Evolutionary conservation across 2,329 filamentous ascomycete genomes (phyloP).

Genomic region (Aureobasidium sp.): DNA sequence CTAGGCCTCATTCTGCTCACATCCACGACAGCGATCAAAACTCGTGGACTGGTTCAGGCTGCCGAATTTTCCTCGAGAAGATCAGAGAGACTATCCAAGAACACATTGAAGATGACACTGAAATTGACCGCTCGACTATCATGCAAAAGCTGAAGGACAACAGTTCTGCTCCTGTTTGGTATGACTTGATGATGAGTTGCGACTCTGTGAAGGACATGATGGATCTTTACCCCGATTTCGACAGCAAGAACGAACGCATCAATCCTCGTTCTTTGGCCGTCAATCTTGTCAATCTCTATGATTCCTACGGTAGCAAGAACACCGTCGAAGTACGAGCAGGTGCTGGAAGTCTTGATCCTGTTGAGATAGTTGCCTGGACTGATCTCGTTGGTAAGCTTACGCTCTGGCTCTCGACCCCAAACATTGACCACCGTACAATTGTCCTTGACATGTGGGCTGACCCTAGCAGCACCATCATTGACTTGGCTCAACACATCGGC

Average conservation of each 20-base stretch:
- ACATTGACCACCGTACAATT: neutral
- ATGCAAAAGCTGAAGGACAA: neutral
- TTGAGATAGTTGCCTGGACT: neutral
- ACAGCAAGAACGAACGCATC: neutral
- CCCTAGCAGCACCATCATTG: neutral
- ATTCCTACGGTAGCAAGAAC: neutral
- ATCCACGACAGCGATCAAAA: neutral
- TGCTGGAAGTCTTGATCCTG: neutral
- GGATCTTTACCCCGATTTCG: neutral
- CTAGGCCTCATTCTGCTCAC: neutral
- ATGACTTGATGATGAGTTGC: neutral
- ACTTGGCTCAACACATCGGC: neutral
- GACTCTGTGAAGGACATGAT: neutral
- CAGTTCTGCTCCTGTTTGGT: neutral
- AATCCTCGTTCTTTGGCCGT: neutral
- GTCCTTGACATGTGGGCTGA: neutral
- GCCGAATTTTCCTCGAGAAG: neutral
- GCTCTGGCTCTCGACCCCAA: neutral
- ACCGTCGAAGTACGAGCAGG: neutral
- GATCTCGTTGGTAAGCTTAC: conserved; percentile 1
- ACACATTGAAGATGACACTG: neutral
- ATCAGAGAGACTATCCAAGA: neutral
- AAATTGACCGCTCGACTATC: neutral
- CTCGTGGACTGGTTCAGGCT: neutral
- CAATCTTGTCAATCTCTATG: neutral